Evolutionary conservation across 768 basidiomycete genomes (phyloP).

Genomic region (Strobilomyces confusus): DNA sequence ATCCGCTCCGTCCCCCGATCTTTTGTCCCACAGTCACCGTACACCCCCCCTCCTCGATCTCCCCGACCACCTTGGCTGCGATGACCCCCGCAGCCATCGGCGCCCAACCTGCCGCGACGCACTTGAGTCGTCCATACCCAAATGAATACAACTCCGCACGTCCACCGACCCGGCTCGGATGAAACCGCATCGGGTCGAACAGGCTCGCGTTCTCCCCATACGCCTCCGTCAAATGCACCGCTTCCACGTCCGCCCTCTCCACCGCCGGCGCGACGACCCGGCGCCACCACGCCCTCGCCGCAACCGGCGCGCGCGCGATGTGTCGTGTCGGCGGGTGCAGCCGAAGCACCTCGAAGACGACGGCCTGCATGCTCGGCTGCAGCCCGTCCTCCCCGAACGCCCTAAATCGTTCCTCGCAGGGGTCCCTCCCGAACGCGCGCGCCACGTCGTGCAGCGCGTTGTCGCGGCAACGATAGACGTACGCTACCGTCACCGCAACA

Average conservation of each 20-base stretch:
- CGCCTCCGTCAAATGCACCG: constrained; percentile 14
- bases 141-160: constrained; percentile 38
- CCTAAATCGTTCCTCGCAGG: constrained; percentile 19
- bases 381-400: constrained; percentile 10
- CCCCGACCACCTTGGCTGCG: constrained; percentile 38
- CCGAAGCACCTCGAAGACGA: constrained; percentile 29
- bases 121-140: constrained; percentile 39
- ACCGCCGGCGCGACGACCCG: constrained; percentile 1
- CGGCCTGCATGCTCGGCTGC: constrained; percentile 20
- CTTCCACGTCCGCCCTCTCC: constrained; percentile 25
- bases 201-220: constrained; percentile 33
- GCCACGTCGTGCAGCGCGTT: constrained; percentile 26
- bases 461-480: constrained; percentile 22
- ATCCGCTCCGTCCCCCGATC: constrained; percentile 44
- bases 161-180: constrained; percentile 25
- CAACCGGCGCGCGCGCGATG: constrained; percentile 16
- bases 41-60: constrained; percentile 26
- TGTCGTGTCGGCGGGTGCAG: constrained; percentile 26
- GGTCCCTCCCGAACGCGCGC: constrained; percentile 17
- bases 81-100: constrained; percentile 52
- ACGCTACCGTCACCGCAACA: constrained; percentile 44
- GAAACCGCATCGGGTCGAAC: constrained; percentile 44
- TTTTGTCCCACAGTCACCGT: constrained; percentile 8
- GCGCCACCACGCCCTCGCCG: constrained; percentile 13
- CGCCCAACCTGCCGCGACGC: constrained; percentile 49